These are phyloP conservation scores for Kappamyces sp. DNA, from an alignment of 192 early-diverging fungal genomes.

Conservation along the genomic window DNA sequence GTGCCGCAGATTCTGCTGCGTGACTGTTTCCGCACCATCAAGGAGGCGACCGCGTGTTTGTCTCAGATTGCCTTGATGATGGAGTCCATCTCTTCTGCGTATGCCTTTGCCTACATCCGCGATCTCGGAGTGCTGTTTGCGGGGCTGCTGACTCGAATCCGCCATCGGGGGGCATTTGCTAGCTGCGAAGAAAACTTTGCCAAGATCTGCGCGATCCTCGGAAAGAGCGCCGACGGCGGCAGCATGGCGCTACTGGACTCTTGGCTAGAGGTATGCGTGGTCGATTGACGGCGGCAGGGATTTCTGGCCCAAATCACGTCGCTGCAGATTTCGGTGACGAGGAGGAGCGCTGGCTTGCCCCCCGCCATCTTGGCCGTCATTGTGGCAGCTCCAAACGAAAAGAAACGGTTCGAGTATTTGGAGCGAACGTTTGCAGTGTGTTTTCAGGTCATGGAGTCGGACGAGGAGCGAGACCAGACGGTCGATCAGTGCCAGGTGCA, in stretches of 20 bases:
- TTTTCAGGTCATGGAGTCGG: conserved; percentile 15
- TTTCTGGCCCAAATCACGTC: conserved; percentile 67
- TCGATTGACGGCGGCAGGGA: conserved; percentile 28
- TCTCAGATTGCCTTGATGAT: conserved; percentile 30
- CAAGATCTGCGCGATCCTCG: conserved; percentile 60
- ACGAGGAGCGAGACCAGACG: conserved; percentile 48
- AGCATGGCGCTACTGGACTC: conserved; percentile 51
- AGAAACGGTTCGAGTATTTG: neutral
- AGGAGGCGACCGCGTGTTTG: conserved; percentile 57
- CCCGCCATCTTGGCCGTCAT: conserved; percentile 80
- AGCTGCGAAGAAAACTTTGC: conserved; percentile 78
- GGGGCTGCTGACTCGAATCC: conserved; percentile 62
- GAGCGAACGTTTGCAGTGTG: conserved; percentile 52
- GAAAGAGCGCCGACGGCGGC: conserved; percentile 45
- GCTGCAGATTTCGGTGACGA: conserved; percentile 78
- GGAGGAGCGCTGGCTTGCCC: conserved; percentile 83
- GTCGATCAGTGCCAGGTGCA: conserved; percentile 89
- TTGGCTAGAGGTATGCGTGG: conserved; percentile 64
- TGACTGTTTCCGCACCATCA: conserved; percentile 89
- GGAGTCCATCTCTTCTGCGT: conserved; percentile 30
- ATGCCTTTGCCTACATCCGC: conserved; percentile 27
- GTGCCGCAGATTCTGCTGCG: conserved; percentile 64
- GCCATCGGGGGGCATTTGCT: conserved; percentile 89
- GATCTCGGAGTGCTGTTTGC: conserved; percentile 41
- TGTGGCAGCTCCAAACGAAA: conserved; percentile 43